Evolutionary conservation across 495 filamentous ascomycete species (phyloP).

Genomic region (Talaromyces nanjingensis): DNA sequence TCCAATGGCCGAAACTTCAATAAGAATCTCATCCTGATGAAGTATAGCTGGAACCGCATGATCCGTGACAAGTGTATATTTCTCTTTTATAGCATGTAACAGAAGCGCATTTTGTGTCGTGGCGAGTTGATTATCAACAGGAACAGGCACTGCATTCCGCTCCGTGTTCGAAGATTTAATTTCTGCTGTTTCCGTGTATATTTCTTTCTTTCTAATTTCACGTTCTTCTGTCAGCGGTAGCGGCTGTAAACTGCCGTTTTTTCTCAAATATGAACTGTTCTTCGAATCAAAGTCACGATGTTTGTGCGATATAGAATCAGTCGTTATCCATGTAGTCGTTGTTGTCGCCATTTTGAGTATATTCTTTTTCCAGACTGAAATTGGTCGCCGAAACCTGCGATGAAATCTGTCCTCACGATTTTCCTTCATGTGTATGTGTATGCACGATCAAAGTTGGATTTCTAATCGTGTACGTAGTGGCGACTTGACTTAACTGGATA

Average conservation of each 20-base stretch:
- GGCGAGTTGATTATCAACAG: background rate
- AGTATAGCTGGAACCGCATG: slow-evolving; percentile 42
- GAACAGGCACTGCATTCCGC: background rate
- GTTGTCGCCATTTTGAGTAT: slow-evolving; percentile 1
- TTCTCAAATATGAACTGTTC: background rate
- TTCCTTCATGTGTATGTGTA: background rate
- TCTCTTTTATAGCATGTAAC: slow-evolving; percentile 27
- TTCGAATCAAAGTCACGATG: background rate
- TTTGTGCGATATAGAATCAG: background rate
- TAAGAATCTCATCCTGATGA: slow-evolving; percentile 45
- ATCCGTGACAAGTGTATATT: slow-evolving; percentile 34
- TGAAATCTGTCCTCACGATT: background rate
- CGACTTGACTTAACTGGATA: background rate
- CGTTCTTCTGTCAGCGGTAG: background rate
- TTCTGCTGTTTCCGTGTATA: background rate
- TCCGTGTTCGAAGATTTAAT: background rate
- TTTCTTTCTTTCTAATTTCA: background rate
- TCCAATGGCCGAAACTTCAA: slow-evolving; percentile 51
- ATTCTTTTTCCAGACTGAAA: background rate
- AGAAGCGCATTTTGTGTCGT: slow-evolving; percentile 28
- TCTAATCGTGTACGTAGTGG: background rate
- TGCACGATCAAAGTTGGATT: background rate
- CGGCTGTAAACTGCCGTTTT: background rate
- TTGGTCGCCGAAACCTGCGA: background rate
- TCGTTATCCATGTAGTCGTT: slow-evolving; percentile 2